These are phyloP conservation scores for Croton setiger DNA, from an alignment of 441 rosid species.

Conservation along the genomic window DNA sequence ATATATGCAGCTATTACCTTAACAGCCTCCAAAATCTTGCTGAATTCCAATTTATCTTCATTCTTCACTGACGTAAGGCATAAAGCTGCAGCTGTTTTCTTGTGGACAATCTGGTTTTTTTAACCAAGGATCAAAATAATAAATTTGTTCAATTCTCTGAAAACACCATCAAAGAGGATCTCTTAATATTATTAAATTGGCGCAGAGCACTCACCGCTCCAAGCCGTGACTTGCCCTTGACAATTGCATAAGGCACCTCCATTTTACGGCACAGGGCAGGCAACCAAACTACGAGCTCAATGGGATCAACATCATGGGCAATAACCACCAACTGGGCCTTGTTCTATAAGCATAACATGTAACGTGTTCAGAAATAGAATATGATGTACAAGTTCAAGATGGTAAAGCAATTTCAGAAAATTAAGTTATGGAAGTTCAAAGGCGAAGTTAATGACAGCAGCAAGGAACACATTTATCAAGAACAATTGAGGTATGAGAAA, in stretches of 20 bases:
- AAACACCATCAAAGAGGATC: background rate
- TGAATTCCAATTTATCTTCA: conserved; percentile 2
- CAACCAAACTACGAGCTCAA: conserved; percentile 87
- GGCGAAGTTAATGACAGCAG: background rate
- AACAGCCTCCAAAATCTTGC: conserved; percentile 3
- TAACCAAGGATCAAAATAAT: background rate
- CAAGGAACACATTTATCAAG: background rate
- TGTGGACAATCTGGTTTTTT: conserved; percentile 61
- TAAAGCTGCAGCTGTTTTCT: conserved; percentile 41
- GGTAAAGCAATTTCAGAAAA: background rate
- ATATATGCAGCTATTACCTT: background rate
- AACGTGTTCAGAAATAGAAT: background rate
- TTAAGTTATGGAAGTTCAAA: background rate
- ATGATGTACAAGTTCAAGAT: background rate
- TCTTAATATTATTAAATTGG: background rate
- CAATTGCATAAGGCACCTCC: conserved; percentile 39
- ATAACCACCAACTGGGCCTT: conserved; percentile 86
- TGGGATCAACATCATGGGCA: conserved; percentile 95
- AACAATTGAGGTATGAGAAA: background rate
- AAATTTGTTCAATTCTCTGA: background rate
- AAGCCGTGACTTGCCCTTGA: conserved; percentile 20
- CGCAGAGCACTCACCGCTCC: conserved; percentile 54
- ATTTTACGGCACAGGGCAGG: conserved; percentile 86
- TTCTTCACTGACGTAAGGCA: conserved; percentile 1
- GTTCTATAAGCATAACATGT: conserved; percentile 38